Base-by-base conservation (phyloP, 208 protist species). In the Acanthamoeba castellanii region DNA sequence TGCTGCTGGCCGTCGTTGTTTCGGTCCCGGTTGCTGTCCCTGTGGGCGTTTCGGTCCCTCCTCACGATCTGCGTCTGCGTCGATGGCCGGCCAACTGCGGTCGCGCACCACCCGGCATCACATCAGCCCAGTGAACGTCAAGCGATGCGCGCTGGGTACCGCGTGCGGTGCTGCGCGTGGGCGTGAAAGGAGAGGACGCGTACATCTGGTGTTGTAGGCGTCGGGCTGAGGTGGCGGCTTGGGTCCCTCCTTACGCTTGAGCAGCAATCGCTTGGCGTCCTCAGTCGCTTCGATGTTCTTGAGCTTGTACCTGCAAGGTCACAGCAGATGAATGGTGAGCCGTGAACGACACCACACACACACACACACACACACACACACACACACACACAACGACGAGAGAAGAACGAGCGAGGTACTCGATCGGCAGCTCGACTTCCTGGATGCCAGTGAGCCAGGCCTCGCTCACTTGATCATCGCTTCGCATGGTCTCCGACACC, bases 371-470 rank as follows among this genome's bases (percentile, higher is more conserved):
- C n/a, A n/a, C n/a, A n/a, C n/a, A n/a, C n/a, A n/a, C n/a, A n/a
- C n/a, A n/a, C n/a, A n/a, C n/a, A n/a, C n/a, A n/a, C n/a, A n/a
- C n/a, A n/a, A n/a, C 50, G 50, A 55, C 0, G 50, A 6, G 50
- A 6, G 50, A 6, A 18, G 34, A 42, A n/a, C 64, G 37, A 32
- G 76, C 0, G 34, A 45, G n/a, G 13, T 25, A 88, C 81, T 88
- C 81, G 25, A 88, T 88, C 7, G 81, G 81, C 47, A 88, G 81
- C 32, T 88, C 81, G 32, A 88, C 47, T 59, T 88, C 81, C 81
- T 88, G 81, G 32, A 88, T 88, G 42, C 81, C 81, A 7, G 81
- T 88, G n/a, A 88, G 52, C 81, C 81, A 88, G 45, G 47, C 52
- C 47, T 88, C 81, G 47, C 81, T 88, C 42, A 88, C 52, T 14